Base-by-base conservation (phyloP, 225 moss, liverwort and hornwort species). In the Takakia lepidozioides region DNA sequence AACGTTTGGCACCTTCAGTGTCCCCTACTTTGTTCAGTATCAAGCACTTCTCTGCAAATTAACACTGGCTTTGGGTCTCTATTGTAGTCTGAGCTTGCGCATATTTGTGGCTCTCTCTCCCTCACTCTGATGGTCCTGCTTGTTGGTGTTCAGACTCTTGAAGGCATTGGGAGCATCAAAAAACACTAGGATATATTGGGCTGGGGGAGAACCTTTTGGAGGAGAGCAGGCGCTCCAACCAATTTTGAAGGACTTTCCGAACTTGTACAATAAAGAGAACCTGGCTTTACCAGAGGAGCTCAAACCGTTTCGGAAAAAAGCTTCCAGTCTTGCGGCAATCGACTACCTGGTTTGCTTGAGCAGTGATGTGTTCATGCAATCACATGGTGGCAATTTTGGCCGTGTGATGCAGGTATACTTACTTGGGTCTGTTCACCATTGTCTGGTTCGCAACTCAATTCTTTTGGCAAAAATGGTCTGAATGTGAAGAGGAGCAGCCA, bases 321-420 rank as follows among this genome's bases (percentile, higher is more conserved):
- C 75, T 5, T 85, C 81, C 18, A 77, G 76, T 21, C 84, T 85
- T 17, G 84, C 84, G 0, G 84, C 81, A 2, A 71, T 85, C 1
- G 81, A 85, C 61, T 77, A 77, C 56, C 25, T 85, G 22, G 81
- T 85, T 34, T 81, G 81, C 42, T 67, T 85, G 8, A 68, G 66
- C 49, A 78, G 81, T 48, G 57, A 81, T 38, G 73, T 85, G 17
- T 77, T 85, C 50, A 43, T 85, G 61, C 84, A 76, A 7, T 85
- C 85, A 18, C 81, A 85, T 42, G 85, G 81, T 10, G 81, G 85
- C 20, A 85, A 77, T 26, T 77, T 85, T 39, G 81, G 85, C 5
- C 81, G 70, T 40, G 67, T 59, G 11, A 64, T 81, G 59, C 76
- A 77, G 85, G 85, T 85, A 56, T 29, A n/a, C n/a, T n/a, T n/a